Conservation (phyloP, 805 yeast genomes). For the Sugiyamaella boreocaroliniensis region DNA sequence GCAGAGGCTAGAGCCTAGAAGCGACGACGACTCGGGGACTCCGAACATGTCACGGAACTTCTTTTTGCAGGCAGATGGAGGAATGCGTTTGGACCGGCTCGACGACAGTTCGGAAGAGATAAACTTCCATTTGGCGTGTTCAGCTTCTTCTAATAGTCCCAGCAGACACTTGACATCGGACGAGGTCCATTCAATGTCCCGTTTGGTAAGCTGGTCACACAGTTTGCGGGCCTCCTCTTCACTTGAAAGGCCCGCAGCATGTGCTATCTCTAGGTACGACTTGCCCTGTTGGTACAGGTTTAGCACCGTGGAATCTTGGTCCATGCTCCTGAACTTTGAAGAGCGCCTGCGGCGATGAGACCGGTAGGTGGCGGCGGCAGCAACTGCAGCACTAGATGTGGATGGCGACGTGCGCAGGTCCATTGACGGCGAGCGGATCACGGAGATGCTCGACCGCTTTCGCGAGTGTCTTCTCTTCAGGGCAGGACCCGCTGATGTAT, state of each 20-base stretch:
- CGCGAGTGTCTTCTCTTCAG: neutral
- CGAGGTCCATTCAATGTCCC: constrained; percentile 30
- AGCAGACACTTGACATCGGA: constrained; percentile 43
- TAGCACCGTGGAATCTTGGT: constrained; percentile 61
- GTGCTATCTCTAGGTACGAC: constrained; percentile 68
- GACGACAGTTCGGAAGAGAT: constrained; percentile 37
- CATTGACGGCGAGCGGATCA: neutral
- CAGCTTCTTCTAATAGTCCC: constrained; percentile 45
- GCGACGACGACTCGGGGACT: constrained; percentile 42
- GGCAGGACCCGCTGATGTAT: neutral
- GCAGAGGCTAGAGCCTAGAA: constrained; percentile 47
- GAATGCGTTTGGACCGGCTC: constrained; percentile 35
- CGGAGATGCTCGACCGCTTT: neutral
- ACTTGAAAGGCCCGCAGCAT: constrained; percentile 50
- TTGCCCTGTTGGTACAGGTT: constrained; percentile 53
- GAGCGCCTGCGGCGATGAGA: constrained; percentile 10
- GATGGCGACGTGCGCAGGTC: neutral
- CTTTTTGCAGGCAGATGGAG: constrained; percentile 48
- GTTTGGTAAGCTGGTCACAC: constrained; percentile 4
- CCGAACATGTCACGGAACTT: constrained; percentile 52
- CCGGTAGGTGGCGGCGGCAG: constrained; percentile 2
- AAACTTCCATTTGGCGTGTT: constrained; percentile 54
- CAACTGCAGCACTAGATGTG: neutral
- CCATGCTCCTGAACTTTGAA: constrained; percentile 40
- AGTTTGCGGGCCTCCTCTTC: constrained; percentile 28